phyloP scores from a whole-genome alignment of 2,329 filamentous ascomycete genomes.

The Achaetomium macrosporum region DNA sequence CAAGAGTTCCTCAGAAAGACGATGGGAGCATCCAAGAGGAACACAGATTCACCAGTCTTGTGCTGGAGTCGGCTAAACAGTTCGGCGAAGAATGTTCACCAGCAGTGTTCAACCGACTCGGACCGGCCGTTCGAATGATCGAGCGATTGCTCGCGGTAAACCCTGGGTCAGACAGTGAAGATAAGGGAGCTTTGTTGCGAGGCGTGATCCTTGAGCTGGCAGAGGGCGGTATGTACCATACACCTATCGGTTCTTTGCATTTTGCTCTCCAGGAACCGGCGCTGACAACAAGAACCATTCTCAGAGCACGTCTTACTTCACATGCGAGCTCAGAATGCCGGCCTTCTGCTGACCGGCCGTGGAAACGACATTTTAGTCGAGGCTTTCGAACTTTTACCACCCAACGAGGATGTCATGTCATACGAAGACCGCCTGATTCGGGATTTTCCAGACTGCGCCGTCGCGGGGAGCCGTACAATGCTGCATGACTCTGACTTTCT shows the following conservation, averaged over 20 bases:
- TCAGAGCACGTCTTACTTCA: conserved; percentile 15
- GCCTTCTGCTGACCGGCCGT: conserved; percentile 15
- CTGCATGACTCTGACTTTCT: conserved; percentile 6
- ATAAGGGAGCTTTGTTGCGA: not conserved
- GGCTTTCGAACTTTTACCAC: conserved; percentile 19
- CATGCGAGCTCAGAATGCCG: conserved; percentile 19
- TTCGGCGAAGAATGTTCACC: not conserved
- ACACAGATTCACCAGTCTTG: not conserved
- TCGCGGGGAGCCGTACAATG: not conserved
- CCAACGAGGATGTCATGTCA: conserved; percentile 19
- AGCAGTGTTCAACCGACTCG: not conserved
- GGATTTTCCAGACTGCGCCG: conserved; percentile 18
- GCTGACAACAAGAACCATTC: not conserved
- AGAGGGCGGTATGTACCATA: conserved; percentile 15
- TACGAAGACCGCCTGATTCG: conserved; percentile 16
- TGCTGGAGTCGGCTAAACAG: conserved; percentile 1
- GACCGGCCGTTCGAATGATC: conserved; percentile 13
- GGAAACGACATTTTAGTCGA: conserved; percentile 14
- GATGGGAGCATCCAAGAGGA: conserved; percentile 10
- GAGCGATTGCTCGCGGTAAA: conserved; percentile 8
- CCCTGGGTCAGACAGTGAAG: conserved; percentile 14
- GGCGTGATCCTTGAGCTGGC: conserved; percentile 10
- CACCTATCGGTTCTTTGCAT: not conserved
- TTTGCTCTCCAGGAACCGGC: not conserved
- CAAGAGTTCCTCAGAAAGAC: conserved; percentile 24